Conservation (phyloP, 179 eudicot species). For the Spergularia azorica region DNA sequence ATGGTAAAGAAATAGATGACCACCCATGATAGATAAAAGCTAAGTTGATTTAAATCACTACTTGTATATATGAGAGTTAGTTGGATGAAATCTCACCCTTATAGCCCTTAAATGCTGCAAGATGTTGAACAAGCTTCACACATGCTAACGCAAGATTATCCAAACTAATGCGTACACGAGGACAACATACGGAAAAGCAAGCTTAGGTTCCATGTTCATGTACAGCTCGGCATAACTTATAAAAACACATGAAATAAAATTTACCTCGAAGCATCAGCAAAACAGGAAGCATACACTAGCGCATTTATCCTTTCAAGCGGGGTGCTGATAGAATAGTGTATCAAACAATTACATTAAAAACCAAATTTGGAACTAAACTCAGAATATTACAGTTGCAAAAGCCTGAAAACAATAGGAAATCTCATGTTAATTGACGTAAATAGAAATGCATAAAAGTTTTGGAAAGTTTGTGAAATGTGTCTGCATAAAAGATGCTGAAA, state of each 20-base stretch:
- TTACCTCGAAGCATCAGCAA: slow-evolving; percentile 87
- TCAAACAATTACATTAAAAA: neutral
- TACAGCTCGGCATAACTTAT: neutral
- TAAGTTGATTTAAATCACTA: no score
- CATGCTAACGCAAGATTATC: slow-evolving; percentile 84
- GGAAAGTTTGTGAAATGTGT: neutral
- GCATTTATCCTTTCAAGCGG: slow-evolving; percentile 86
- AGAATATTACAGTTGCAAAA: slow-evolving; percentile 1
- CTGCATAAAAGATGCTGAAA: neutral
- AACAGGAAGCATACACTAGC: slow-evolving; percentile 78
- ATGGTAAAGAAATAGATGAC: no score
- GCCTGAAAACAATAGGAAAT: neutral
- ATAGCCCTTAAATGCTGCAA: slow-evolving; percentile 86
- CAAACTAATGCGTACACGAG: slow-evolving; percentile 42
- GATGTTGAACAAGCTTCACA: slow-evolving; percentile 90
- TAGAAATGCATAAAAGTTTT: neutral
- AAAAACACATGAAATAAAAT: neutral
- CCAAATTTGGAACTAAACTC: neutral
- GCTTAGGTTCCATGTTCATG: slow-evolving; percentile 2
- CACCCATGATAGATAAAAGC: no score
- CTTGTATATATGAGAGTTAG: no score
- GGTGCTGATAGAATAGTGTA: slow-evolving; percentile 45
- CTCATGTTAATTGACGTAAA: no score
- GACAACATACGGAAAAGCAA: slow-evolving; percentile 14
- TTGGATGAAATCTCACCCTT: no score